phyloP scores from a whole-genome alignment of 257 asterid genomes.

The Solanum lycopersicoides region DNA sequence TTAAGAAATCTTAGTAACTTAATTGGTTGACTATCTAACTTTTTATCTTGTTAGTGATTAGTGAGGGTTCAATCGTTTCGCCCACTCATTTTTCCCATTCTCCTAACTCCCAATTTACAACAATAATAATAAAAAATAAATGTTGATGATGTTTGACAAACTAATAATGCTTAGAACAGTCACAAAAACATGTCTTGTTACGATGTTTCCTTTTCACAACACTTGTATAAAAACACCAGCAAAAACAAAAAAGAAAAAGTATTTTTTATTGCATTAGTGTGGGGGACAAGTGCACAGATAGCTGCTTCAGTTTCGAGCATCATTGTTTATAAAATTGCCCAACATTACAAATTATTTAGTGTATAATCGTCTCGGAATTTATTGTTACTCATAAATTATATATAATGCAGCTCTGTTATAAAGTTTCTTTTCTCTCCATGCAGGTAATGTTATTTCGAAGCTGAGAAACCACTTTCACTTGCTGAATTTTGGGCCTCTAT shows the following conservation, averaged over 20 bases:
- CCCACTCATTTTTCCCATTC: background rate
- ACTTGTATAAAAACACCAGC: background rate
- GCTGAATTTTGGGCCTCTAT: background rate
- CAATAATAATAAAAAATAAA: background rate
- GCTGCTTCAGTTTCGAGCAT: background rate
- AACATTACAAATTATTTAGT: background rate
- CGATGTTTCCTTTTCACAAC: background rate
- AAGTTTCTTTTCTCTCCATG: background rate
- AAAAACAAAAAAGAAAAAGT: no score
- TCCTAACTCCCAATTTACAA: background rate
- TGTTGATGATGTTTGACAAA: background rate
- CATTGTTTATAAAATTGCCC: background rate
- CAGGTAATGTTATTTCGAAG: background rate
- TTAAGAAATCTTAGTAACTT: accelerated
- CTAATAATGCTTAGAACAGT: background rate
- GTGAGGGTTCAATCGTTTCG: background rate
- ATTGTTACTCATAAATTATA: background rate
- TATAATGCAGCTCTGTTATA: no score
- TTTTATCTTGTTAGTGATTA: accelerated
- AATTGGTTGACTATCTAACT: accelerated
- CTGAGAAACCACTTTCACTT: background rate
- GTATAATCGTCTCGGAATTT: background rate
- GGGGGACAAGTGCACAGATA: background rate
- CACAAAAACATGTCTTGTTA: background rate
- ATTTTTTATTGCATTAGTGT: background rate